Percentiles rank a stretch among this genome's conserved stretches.
These are phyloP conservation scores for Petasospora rhodanensis DNA, from an alignment of 1,139 yeast species.

Conservation along the genomic window DNA sequence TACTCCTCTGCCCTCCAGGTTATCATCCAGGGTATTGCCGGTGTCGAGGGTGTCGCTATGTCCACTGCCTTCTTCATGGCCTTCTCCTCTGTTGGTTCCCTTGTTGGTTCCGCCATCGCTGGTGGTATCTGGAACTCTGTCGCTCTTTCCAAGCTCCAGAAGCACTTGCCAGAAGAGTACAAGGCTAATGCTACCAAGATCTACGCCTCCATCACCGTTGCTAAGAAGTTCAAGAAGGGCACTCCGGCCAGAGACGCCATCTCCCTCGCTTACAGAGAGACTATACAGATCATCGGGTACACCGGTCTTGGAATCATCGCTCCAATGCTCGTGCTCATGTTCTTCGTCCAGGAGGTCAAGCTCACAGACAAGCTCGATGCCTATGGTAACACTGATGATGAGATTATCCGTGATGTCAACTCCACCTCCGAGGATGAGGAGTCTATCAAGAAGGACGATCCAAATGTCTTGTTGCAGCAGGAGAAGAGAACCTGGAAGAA, in stretches of 20 bases:
- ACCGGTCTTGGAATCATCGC: slow-evolving; percentile 22
- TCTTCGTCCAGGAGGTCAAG: slow-evolving; percentile 23
- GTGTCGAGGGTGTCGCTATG: slow-evolving; percentile 43
- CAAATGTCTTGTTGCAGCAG: background rate
- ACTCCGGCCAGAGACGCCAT: slow-evolving; percentile 26
- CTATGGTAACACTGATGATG: slow-evolving; percentile 12
- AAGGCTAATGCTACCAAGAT: slow-evolving; percentile 21
- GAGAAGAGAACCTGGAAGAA: slow-evolving; percentile 20
- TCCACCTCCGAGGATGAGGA: slow-evolving; percentile 2
- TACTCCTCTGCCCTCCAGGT: slow-evolving; percentile 29
- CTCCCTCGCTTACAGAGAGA: slow-evolving; percentile 28
- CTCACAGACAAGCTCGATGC: slow-evolving; percentile 18
- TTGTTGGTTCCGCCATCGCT: slow-evolving; percentile 43
- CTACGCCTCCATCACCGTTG: slow-evolving; percentile 21
- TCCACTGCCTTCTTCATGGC: slow-evolving; percentile 41
- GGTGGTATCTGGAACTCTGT: slow-evolving; percentile 27
- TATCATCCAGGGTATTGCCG: slow-evolving; percentile 34
- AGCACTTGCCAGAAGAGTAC: slow-evolving; percentile 20
- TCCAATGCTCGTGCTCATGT: slow-evolving; percentile 25
- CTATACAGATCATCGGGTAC: slow-evolving; percentile 27
- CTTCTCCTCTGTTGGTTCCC: slow-evolving; percentile 39
- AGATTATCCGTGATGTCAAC: slow-evolving; percentile 4
- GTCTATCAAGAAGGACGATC: background rate
- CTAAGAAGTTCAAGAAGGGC: slow-evolving; percentile 23
- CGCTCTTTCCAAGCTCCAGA: slow-evolving; percentile 31